Evolutionary conservation across 2,329 filamentous ascomycete genomes (phyloP), one percentile per base, ranked within the genome.

Genomic region (Colletotrichum graminicola): DNA sequence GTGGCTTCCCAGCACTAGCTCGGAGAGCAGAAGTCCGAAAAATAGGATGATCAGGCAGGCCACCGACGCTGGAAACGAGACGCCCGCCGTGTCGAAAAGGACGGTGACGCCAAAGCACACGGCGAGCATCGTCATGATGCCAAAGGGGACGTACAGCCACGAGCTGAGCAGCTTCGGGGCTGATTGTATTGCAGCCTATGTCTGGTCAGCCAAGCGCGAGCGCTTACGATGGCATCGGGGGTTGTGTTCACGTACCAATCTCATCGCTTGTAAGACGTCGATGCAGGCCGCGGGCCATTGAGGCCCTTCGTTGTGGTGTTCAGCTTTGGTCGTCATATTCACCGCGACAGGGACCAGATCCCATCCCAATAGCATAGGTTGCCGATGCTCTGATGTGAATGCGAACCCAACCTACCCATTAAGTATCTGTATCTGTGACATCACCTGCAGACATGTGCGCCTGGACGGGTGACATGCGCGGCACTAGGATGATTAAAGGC

Each of bases 51-150:
- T 79, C 74, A 91, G 82, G 54, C 86, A 88, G 5, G 88, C 87
- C 3, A 91, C 88, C 2, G 88, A 90, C 2, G 89, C 86, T 0
- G 88, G 88, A 72, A 91, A 91, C 0, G 86, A 82, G 10, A 90
- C 83, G 29, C 82, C 81, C 66, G 84, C 83, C 10, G 86, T 77
- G 16, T 80, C 79, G 69, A 86, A 80, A 32, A 85, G 74, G n/a
- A 79, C 78, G 72, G 84, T 80, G 34, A 85, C 78, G 41, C 81
- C 84, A 66, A 85, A 86, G 73, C 83, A 84, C 3, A 78, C 80
- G 18, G 79, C 77, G 12, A 86, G 78, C 10, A 84, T 82, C 29
- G 78, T 73, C 32, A 82, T 74, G 64, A 85, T 79, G 45, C 84
- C 84, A 0, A 82, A 51, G 0, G 88, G 88, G 0, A 89, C 84